phyloP scores from a whole-genome alignment of 2,329 filamentous ascomycete species.

The Geoglossum cookeanum region DNA sequence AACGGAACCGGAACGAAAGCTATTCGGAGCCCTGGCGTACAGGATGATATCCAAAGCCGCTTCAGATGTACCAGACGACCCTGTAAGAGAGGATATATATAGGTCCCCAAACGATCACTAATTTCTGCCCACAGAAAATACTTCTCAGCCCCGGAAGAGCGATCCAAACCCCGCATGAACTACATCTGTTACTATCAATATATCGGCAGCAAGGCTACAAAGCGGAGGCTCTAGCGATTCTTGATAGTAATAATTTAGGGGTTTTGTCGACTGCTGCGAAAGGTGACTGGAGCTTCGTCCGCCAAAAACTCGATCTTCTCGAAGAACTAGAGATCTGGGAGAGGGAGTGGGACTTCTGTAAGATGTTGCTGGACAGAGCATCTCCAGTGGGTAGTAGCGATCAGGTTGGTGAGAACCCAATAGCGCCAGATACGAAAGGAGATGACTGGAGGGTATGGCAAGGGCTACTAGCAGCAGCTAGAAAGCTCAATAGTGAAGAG shows the following conservation, averaged over 20 bases:
- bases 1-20: conserved; percentile 23
- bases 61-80: conserved; percentile 22
- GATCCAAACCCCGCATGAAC: conserved; percentile 27
- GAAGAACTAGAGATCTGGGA: conserved; percentile 21
- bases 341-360: conserved; percentile 20
- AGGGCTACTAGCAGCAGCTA: conserved; percentile 16
- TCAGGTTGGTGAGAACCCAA: conserved; percentile 13
- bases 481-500: neutral
- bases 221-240: conserved; percentile 22
- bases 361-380: conserved; percentile 16
- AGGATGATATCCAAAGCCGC: conserved; percentile 29
- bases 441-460: conserved; percentile 28
- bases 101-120: conserved; percentile 3
- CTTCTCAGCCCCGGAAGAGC: conserved; percentile 22
- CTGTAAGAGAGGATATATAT: conserved; percentile 17
- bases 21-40: conserved; percentile 31
- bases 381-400: conserved; percentile 11
- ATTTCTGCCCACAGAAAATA: conserved; percentile 19
- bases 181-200: conserved; percentile 25
- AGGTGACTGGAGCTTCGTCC: conserved; percentile 24
- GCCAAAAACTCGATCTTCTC: conserved; percentile 20
- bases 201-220: conserved; percentile 22
- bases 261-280: conserved; percentile 23
- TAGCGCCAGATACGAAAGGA: conserved; percentile 14
- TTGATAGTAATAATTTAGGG: conserved; percentile 24